phyloP scores from a whole-genome alignment of 2,329 filamentous ascomycete genomes.

The Ceratocystis cacaofunesta region DNA sequence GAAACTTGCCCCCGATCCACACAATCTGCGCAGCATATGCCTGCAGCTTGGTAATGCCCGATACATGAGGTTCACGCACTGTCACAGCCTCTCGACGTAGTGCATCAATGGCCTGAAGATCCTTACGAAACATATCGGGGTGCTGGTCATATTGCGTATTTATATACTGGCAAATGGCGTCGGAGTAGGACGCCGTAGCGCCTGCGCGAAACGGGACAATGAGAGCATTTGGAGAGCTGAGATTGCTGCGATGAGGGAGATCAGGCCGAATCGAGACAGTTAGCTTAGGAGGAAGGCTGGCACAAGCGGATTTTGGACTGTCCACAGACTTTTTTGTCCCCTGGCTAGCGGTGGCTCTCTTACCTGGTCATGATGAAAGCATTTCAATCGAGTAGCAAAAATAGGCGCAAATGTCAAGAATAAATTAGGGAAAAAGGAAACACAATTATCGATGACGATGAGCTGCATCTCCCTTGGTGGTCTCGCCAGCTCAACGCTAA shows the following conservation, averaged over 20 bases:
- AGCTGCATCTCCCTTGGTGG: neutral
- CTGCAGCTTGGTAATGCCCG: constrained; percentile 76
- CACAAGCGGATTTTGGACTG: neutral
- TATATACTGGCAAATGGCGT: constrained; percentile 86
- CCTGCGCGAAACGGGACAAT: constrained; percentile 81
- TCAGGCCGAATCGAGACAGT: neutral
- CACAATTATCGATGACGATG: neutral
- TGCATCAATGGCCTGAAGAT: constrained; percentile 69
- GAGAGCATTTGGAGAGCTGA: constrained; percentile 40
- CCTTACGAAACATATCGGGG: constrained; percentile 86
- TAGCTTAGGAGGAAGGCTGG: neutral
- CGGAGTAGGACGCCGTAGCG: constrained; percentile 59
- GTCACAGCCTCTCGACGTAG: constrained; percentile 77
- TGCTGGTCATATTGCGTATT: constrained; percentile 98
- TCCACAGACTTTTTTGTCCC: neutral
- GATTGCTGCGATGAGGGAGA: neutral
- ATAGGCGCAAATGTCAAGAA: neutral
- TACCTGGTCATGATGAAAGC: neutral
- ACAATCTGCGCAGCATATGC: constrained; percentile 83
- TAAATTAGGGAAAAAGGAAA: neutral
- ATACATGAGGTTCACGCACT: constrained; percentile 73
- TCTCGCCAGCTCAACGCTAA: neutral
- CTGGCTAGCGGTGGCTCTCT: neutral
- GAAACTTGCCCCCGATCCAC: constrained; percentile 91
- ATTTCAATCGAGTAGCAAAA: neutral